These are phyloP conservation scores for Chlamydomonas reinhardtii DNA, from an alignment of 163 green algal genomes.

Conservation along the genomic window DNA sequence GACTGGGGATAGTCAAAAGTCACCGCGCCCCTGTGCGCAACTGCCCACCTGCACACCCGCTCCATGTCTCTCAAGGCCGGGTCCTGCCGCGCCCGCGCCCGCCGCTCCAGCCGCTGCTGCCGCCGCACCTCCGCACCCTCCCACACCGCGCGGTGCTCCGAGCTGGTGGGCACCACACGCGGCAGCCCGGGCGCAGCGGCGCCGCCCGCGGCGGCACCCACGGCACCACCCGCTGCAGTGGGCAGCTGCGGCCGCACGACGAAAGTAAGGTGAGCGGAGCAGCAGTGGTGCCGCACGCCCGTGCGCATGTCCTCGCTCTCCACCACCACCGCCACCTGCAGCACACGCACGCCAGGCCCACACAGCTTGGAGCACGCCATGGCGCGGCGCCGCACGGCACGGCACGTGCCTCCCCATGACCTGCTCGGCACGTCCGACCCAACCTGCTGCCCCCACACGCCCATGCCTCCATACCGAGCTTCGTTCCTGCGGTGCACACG, in stretches of 20 bases:
- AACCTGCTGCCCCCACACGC: too few species aligned
- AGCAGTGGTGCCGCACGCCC: constrained; percentile 83
- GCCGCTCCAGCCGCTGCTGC: constrained; percentile 62
- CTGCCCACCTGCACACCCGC: constrained; percentile 42
- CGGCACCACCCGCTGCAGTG: background rate
- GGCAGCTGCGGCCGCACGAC: constrained; percentile 55
- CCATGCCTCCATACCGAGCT: too few species aligned
- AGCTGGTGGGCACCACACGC: constrained; percentile 64
- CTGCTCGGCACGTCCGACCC: too few species aligned
- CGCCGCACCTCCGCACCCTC: constrained; percentile 66
- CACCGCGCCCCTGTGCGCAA: background rate
- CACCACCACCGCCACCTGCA: constrained; percentile 77
- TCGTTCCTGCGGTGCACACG: too few species aligned
- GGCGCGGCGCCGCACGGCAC: too few species aligned
- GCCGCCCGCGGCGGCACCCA: too few species aligned
- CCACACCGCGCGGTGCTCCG: constrained; percentile 62
- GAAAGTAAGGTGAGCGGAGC: constrained; percentile 91
- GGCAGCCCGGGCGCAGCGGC: constrained; percentile 44
- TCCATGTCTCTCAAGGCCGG: constrained; percentile 42
- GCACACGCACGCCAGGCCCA: background rate
- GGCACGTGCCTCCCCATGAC: too few species aligned
- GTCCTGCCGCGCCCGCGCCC: constrained; percentile 44
- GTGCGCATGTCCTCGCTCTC: constrained; percentile 87
- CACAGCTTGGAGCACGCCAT: too few species aligned
- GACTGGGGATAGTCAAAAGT: too few species aligned